Evolutionary conservation across 2,329 filamentous ascomycete species (phyloP), one percentile per base, ranked within the genome.

Genomic region (Alternaria gansuensis): DNA sequence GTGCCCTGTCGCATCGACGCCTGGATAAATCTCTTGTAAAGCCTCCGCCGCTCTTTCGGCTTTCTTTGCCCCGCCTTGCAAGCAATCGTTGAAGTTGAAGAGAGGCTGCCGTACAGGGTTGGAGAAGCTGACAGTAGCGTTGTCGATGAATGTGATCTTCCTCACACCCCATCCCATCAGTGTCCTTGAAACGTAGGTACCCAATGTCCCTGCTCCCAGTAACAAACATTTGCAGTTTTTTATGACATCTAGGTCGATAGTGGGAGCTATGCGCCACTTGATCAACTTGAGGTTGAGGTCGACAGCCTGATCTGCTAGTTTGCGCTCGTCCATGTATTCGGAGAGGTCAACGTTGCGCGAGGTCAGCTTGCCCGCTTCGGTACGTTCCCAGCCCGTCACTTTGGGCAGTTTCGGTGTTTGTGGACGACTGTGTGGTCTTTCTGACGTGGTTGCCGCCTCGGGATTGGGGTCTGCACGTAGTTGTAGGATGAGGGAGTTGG

Each of bases 271-370:
- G 37, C 95, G 89, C 95, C 95, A 99, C 80, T 97, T 99, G 89
- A 99, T 99, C 57, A 99, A 84, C 79, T 98, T 98, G 60, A 98
- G 83, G 72, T 99, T 99, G 58, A 99, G 84, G 72, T 99, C 95
- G 9, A 98, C 94, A 0, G 93, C 93, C 75, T 96, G 93, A 74
- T 98, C 93, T 23, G 95, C 95, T 17, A 98, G 82, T 68, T 89
- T 88, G 33, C 85, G 82, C 6, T 95, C 94, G 73, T 99, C 93
- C 90, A 99, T 94, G 69, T 97, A 96, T 69, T 95, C 92, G 21
- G 90, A 90, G 8, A 99, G 83, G 70, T 96, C 92, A 13, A 92
- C 92, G 17, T 90, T 85, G 65, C 91, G 88, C 14, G 91, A 88
- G 17, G 87, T 86, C 17, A 98, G 82, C 74, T 96, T 97, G 26